These are phyloP conservation scores for Apocynum venetum DNA, from an alignment of 257 asterid genomes.

Conservation along the genomic window DNA sequence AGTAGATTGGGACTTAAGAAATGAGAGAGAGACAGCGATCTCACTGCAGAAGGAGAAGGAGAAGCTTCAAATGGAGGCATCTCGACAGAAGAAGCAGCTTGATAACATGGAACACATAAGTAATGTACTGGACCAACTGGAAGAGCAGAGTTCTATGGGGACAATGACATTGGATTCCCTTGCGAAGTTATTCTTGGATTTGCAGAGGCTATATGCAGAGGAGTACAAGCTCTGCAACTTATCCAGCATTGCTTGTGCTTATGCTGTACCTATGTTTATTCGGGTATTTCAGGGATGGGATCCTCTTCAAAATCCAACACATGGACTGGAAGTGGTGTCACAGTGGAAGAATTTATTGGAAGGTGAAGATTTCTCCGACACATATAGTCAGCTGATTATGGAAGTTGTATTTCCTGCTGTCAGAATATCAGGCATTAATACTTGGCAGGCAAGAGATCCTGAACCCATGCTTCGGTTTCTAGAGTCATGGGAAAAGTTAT, in stretches of 20 bases:
- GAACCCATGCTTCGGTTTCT: slow-evolving; percentile 84
- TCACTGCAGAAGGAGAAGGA: slow-evolving; percentile 81
- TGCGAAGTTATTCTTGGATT: slow-evolving; percentile 51
- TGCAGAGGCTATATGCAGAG: slow-evolving; percentile 52
- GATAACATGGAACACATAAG: slow-evolving; percentile 56
- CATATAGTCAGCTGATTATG: slow-evolving; percentile 69
- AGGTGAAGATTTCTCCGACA: slow-evolving; percentile 49
- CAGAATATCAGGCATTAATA: slow-evolving; percentile 85
- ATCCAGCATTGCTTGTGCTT: slow-evolving; percentile 82
- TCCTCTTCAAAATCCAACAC: slow-evolving; percentile 86
- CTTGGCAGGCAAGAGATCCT: slow-evolving; percentile 89
- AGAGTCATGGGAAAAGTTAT: slow-evolving; percentile 79
- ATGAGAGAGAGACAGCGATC: slow-evolving; percentile 82
- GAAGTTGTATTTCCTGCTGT: slow-evolving; percentile 93
- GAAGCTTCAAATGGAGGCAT: slow-evolving; percentile 57
- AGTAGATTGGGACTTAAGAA: slow-evolving; percentile 69
- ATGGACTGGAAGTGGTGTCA: slow-evolving; percentile 60
- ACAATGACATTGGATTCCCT: slow-evolving; percentile 66
- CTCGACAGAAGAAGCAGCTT: slow-evolving; percentile 62
- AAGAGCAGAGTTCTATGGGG: slow-evolving; percentile 56
- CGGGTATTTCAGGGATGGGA: slow-evolving; percentile 91
- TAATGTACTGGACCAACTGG: slow-evolving; percentile 48
- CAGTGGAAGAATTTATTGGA: slow-evolving; percentile 68
- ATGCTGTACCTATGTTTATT: slow-evolving; percentile 73
- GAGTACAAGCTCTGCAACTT: slow-evolving; percentile 70